A percentile compares a stretch with the other conserved stretches of the same genome.
phyloP scores from a whole-genome alignment of 805 yeast genomes.

The Starmerella ratchasimensis region DNA sequence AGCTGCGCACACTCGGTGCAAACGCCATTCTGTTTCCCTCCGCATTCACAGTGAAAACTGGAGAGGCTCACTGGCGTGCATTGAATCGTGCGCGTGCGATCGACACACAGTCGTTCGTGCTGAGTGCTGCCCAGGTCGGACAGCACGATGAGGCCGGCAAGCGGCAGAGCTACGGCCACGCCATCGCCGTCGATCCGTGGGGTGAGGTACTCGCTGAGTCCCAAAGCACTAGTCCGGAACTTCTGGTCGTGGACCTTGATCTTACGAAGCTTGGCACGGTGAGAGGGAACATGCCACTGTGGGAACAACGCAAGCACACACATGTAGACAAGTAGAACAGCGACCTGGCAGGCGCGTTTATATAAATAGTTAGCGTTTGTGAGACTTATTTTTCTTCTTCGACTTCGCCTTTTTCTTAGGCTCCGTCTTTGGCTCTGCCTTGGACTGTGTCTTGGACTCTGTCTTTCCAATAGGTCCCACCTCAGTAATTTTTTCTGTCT shows the following conservation, averaged over 20 bases:
- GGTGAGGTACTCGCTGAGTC: conserved; percentile 68
- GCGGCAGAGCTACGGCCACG: conserved; percentile 74
- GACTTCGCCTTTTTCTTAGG: no score
- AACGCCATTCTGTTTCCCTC: conserved; percentile 70
- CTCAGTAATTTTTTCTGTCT: no score
- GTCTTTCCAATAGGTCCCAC: no score
- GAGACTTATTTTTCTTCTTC: no score
- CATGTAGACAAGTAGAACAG: not conserved
- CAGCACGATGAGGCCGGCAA: conserved; percentile 51
- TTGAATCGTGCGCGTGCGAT: conserved; percentile 76
- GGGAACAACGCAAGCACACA: conserved; percentile 36
- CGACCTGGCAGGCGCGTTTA: no score
- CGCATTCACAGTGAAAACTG: conserved; percentile 86
- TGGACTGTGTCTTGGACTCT: no score
- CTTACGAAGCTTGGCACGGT: conserved; percentile 41
- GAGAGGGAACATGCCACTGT: conserved; percentile 56
- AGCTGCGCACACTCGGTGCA: conserved; percentile 57
- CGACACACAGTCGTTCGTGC: conserved; percentile 73
- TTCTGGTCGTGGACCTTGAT: conserved; percentile 60
- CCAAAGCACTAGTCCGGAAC: conserved; percentile 67
- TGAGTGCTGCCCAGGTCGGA: conserved; percentile 85
- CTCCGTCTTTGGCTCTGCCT: no score
- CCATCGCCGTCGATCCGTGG: conserved; percentile 84
- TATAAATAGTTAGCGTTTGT: no score
- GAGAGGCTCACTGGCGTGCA: conserved; percentile 77